These are phyloP conservation scores for Phtheirospermum japonicum DNA, from an alignment of 257 asterid genomes.

Conservation along the genomic window DNA sequence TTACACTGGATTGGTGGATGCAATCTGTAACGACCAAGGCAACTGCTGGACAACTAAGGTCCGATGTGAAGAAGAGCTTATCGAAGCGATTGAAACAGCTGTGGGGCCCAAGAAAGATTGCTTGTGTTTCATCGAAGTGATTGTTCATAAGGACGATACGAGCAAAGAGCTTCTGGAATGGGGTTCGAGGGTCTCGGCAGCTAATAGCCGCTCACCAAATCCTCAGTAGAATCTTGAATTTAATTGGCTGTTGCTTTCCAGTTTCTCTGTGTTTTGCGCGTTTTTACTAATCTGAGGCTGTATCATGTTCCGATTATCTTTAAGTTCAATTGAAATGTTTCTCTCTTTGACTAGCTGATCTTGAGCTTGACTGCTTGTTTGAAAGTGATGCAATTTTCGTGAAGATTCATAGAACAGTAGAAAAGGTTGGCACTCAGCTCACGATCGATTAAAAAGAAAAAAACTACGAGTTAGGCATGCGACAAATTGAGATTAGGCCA, in stretches of 20 bases:
- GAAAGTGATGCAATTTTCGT: neutral
- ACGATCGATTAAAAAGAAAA: too few relatives aligned
- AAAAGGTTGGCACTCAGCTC: neutral
- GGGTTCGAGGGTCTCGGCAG: constrained; percentile 75
- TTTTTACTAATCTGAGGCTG: neutral
- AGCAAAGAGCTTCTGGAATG: constrained; percentile 44
- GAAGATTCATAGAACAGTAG: neutral
- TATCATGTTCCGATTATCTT: neutral
- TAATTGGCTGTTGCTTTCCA: neutral
- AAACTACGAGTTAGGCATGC: too few relatives aligned
- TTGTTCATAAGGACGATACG: neutral
- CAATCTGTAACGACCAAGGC: constrained; percentile 61
- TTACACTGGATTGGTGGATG: constrained; percentile 60
- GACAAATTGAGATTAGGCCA: too few relatives aligned
- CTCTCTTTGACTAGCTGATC: neutral
- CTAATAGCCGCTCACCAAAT: constrained; percentile 65
- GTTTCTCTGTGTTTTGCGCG: neutral
- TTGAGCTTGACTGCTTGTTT: neutral
- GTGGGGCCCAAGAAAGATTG: constrained; percentile 49
- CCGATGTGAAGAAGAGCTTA: constrained; percentile 53
- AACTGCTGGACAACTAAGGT: constrained; percentile 75
- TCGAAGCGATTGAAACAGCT: constrained; percentile 49
- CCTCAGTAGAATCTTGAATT: constrained; percentile 41
- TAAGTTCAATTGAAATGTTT: neutral
- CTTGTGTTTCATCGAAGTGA: constrained; percentile 58